Percentiles rank a stretch among this genome's conserved stretches.
Conservation (phyloP, 176 grass and related monocot genomes). For the Raddia guianensis region DNA sequence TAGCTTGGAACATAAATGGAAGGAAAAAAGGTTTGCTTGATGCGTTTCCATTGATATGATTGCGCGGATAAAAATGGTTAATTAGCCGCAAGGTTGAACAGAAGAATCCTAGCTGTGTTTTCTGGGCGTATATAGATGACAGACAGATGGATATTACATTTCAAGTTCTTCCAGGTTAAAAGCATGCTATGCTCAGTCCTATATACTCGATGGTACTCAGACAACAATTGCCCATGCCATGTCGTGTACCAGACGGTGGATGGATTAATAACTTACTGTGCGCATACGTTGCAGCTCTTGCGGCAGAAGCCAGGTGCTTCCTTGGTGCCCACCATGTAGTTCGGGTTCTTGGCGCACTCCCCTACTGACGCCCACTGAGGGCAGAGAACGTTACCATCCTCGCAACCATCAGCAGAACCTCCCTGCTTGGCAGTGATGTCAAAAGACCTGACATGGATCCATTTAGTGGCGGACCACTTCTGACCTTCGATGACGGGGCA, state of each 20-base stretch:
- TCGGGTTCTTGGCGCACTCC: slow-evolving; percentile 88
- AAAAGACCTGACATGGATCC: slow-evolving; percentile 94
- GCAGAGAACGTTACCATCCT: slow-evolving; percentile 68
- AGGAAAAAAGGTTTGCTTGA: slow-evolving; percentile 20
- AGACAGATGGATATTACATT: slow-evolving; percentile 14
- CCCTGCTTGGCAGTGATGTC: slow-evolving; percentile 37
- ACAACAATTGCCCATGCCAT: neutral
- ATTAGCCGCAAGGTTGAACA: neutral
- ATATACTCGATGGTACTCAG: slow-evolving; percentile 21
- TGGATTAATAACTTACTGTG: slow-evolving; percentile 45
- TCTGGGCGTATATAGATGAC: slow-evolving; percentile 11
- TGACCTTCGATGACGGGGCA: slow-evolving; percentile 82
- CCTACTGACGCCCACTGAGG: slow-evolving; percentile 74
- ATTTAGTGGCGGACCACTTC: slow-evolving; percentile 97
- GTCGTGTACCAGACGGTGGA: neutral
- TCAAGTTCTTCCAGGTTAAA: slow-evolving; percentile 16
- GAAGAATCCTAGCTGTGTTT: slow-evolving; percentile 1
- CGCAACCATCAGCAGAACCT: slow-evolving; percentile 42
- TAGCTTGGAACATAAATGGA: neutral
- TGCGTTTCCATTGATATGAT: slow-evolving; percentile 17
- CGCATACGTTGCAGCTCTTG: slow-evolving; percentile 81
- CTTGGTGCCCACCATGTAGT: slow-evolving; percentile 83
- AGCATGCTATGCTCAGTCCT: slow-evolving; percentile 25
- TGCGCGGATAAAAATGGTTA: slow-evolving; percentile 24
- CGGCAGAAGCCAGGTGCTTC: slow-evolving; percentile 78